Base-by-base conservation (phyloP, 345 rosid species). In the Punica granatum region DNA sequence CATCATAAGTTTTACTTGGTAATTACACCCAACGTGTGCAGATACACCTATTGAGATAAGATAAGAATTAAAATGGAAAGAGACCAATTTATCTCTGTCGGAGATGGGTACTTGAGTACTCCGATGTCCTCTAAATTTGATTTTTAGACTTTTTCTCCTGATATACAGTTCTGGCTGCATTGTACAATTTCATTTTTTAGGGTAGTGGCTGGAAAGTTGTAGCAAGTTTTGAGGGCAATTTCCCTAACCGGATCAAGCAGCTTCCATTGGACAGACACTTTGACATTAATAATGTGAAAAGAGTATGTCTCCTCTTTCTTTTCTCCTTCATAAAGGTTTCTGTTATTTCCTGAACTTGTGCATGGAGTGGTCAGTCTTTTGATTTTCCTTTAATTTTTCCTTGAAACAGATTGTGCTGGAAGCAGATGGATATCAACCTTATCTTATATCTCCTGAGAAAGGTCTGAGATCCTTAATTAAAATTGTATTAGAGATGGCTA, bases 191-290 rank as follows among this genome's bases (percentile, higher is more conserved):
- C 73, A 44, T 26, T 67, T 69, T 81, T 74, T 81, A 95, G 99
- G 99, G 99, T 74, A 86, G 84, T 81, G 99, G 99, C 70, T 95
- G 97, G 98, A 95, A 91, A 79, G 82, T 95, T 80, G 99, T 95
- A 76, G 90, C 96, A 34, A 88, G 96, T 79, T 95, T 95, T 76
- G 99, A 95, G 80, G 99, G 98, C 14, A 92, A 77, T 80, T 92
- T 94, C 60, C 99, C 99, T 59, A 89, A 76, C 71, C 84, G 97
- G 72, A 88, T 94, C 74, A 94, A 95, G 88, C 93, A 92, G 77
- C 96, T 95, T 30, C 99, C 99, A 48, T 73, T 95, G 75, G 99
- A 95, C 66, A 92, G 88, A 73, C 96, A 95, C 82, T 95, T 95
- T 78, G 97, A 95, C 76, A 71, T 95, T 67, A 86, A 82, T 53